These are phyloP conservation scores for Dryas drummondii DNA, from an alignment of 306 rosid species.

Conservation along the genomic window DNA sequence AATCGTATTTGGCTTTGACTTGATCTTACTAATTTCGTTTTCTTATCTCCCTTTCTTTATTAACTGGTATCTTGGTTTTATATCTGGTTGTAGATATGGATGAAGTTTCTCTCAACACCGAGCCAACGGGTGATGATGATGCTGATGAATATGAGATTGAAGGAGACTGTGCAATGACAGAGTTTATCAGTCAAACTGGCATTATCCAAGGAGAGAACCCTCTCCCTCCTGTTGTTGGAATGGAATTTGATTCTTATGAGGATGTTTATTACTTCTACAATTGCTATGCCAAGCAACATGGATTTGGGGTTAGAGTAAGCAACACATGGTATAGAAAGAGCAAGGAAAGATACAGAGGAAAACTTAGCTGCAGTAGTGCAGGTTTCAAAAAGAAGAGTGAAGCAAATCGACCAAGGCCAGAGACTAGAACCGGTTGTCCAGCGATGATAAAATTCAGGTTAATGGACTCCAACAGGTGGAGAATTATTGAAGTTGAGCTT, in stretches of 20 bases:
- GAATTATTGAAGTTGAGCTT: constrained; percentile 75
- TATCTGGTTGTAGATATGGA: constrained; percentile 41
- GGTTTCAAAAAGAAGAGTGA: constrained; percentile 78
- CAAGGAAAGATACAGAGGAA: constrained; percentile 76
- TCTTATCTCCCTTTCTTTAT: not conserved
- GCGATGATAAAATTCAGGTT: constrained; percentile 80
- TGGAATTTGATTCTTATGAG: constrained; percentile 74
- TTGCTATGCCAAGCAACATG: constrained; percentile 74
- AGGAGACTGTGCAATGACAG: constrained; percentile 56
- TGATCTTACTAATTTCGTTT: not conserved
- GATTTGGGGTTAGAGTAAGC: constrained; percentile 76
- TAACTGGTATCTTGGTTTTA: not conserved
- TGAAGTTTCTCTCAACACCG: constrained; percentile 64
- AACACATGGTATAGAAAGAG: constrained; percentile 77
- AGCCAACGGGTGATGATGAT: constrained; percentile 58
- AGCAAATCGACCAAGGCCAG: constrained; percentile 77
- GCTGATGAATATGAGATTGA: constrained; percentile 53
- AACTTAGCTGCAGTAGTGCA: constrained; percentile 79
- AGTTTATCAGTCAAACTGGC: constrained; percentile 44
- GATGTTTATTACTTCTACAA: constrained; percentile 75
- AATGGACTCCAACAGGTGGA: constrained; percentile 74
- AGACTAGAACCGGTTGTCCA: constrained; percentile 79
- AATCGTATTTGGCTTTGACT: not conserved
- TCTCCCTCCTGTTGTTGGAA: constrained; percentile 66
- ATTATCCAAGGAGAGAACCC: constrained; percentile 56